A percentile compares a stretch with the other conserved stretches of the same genome.
Conservation (phyloP, 2,329 filamentous ascomycete genomes). For the Colletotrichum sp. region DNA sequence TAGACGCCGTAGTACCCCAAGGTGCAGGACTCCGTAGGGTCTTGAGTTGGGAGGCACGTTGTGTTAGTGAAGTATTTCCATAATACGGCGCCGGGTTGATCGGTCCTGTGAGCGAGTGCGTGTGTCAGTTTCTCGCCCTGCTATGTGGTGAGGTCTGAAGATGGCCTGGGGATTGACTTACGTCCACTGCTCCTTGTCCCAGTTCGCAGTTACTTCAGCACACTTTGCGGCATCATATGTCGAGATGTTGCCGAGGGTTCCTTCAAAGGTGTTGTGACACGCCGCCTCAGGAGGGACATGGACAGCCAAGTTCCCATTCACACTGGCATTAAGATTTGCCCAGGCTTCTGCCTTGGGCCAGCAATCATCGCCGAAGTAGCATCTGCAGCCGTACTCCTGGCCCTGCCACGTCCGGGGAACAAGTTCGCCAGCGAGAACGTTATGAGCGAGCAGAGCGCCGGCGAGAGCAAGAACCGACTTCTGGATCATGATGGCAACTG, state of each 20-base stretch:
- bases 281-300: slow-evolving; percentile 50
- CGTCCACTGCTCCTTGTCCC: slow-evolving; percentile 40
- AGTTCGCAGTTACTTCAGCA: slow-evolving; percentile 32
- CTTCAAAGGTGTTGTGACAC: slow-evolving; percentile 41
- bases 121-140: neutral
- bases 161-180: slow-evolving; percentile 26
- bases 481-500: neutral
- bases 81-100: slow-evolving; percentile 31
- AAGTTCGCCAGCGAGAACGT: neutral
- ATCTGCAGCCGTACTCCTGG: slow-evolving; percentile 37
- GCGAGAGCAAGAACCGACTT: neutral
- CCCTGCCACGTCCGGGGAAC: neutral
- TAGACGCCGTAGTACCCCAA: slow-evolving; percentile 44
- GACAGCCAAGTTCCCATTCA: slow-evolving; percentile 53
- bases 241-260: slow-evolving; percentile 22
- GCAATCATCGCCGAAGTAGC: slow-evolving; percentile 52
- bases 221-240: slow-evolving; percentile 42
- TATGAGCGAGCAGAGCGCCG: neutral
- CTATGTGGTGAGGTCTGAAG: neutral
- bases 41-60: slow-evolving; percentile 39
- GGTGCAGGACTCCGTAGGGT: slow-evolving; percentile 37
- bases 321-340: slow-evolving; percentile 50
- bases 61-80: slow-evolving; percentile 50
- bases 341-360: slow-evolving; percentile 53
- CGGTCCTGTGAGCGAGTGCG: slow-evolving; percentile 24